Percentiles rank a stretch among this genome's conserved stretches.
These are phyloP conservation scores for Saccharomycopsis crataegensis DNA, from an alignment of 1,139 yeast species.

Conservation along the genomic window DNA sequence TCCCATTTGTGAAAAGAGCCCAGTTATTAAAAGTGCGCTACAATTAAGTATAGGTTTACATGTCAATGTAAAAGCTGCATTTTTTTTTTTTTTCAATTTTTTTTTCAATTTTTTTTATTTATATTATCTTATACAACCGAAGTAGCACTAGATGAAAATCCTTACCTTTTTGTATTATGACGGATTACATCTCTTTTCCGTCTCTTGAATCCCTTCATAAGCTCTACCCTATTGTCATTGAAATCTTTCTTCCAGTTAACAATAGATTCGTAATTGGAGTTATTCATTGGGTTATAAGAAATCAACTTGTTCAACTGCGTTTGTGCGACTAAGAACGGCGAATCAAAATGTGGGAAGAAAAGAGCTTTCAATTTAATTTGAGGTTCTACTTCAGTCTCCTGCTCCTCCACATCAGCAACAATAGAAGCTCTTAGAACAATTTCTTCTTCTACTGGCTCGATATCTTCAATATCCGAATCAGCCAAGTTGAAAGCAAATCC, in stretches of 20 bases:
- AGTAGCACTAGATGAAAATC: not conserved
- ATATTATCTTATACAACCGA: not conserved
- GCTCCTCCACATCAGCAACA: not conserved
- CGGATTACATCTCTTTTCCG: conserved; percentile 68
- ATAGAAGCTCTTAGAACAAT: conserved; percentile 13
- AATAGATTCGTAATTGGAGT: conserved; percentile 36
- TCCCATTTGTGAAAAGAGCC: too few relatives aligned
- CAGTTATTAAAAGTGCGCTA: too few relatives aligned
- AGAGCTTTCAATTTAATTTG: conserved; percentile 41
- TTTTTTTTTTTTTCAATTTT: too few relatives aligned
- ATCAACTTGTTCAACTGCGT: conserved; percentile 61
- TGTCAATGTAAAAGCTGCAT: too few relatives aligned
- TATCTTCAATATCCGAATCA: conserved; percentile 20
- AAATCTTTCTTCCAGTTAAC: conserved; percentile 68
- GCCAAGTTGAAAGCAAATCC: conserved; percentile 19
- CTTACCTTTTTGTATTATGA: conserved; percentile 39
- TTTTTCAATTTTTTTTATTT: too few relatives aligned
- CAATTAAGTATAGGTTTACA: too few relatives aligned
- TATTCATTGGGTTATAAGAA: conserved; percentile 20
- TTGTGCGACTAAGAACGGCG: conserved; percentile 83
- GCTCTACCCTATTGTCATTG: conserved; percentile 76
- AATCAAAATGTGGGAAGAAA: conserved; percentile 75
- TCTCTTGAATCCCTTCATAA: conserved; percentile 68
- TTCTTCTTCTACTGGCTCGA: conserved; percentile 18
- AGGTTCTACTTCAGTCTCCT: conserved; percentile 6